These are phyloP conservation scores for Plenodomus lindquistii DNA, from an alignment of 2,329 filamentous ascomycete species.

Conservation along the genomic window DNA sequence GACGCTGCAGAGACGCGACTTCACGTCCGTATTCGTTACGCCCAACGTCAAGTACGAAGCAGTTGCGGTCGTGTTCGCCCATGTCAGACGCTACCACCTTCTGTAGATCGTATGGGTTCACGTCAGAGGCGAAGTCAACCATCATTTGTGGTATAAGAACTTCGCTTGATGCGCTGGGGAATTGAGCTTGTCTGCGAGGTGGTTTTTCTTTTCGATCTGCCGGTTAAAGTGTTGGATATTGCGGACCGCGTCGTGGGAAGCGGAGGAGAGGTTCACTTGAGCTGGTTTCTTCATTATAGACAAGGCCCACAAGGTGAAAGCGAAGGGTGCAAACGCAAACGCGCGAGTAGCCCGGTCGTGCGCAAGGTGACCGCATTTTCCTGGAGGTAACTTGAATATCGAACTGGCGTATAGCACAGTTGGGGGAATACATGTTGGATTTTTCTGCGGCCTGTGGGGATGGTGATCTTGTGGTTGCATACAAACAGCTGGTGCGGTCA, in stretches of 20 bases:
- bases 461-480: neutral
- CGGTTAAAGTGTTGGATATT: too few relatives aligned
- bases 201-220: neutral
- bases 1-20: slow-evolving; percentile 14
- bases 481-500: neutral
- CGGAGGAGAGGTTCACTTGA: slow-evolving; percentile 1
- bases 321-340: neutral
- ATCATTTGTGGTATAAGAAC: slow-evolving; percentile 10
- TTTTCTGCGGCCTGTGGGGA: neutral
- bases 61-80: slow-evolving; percentile 1
- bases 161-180: too few relatives aligned
- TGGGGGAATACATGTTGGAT: neutral
- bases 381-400: neutral
- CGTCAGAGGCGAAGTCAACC: slow-evolving; percentile 12
- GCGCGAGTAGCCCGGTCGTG: neutral
- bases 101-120: slow-evolving; percentile 19
- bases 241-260: neutral
- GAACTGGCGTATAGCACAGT: neutral
- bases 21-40: slow-evolving; percentile 7
- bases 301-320: slow-evolving; percentile 11
- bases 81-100: slow-evolving; percentile 12
- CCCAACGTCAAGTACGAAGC: slow-evolving; percentile 24
- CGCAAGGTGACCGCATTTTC: neutral
- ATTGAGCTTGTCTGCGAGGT: too few relatives aligned
- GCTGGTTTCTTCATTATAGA: slow-evolving; percentile 11